Conservation (phyloP, 371 early-diverging fungal genomes). For the Syncephalastrum monosporum region DNA sequence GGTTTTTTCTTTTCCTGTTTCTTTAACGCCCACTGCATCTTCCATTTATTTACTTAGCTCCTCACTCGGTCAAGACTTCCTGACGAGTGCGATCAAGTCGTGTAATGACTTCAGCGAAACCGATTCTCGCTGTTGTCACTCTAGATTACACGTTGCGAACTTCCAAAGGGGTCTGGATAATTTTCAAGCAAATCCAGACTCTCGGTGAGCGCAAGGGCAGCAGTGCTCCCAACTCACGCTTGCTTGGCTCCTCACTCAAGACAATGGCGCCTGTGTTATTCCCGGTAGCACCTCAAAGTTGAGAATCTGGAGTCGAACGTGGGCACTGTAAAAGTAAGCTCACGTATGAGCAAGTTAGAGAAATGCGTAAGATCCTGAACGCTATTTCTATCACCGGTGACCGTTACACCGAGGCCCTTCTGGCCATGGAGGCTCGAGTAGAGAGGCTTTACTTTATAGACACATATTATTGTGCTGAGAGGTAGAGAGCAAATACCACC, state of each 20-base stretch:
- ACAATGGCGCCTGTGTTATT: conserved; percentile 38
- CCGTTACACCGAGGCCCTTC: too few species aligned
- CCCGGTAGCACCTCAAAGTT: conserved; percentile 52
- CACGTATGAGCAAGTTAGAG: conserved; percentile 37
- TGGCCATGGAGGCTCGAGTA: background rate
- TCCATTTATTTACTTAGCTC: conserved; percentile 6
- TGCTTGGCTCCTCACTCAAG: conserved; percentile 58
- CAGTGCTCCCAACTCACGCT: conserved; percentile 45
- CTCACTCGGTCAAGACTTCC: conserved; percentile 58
- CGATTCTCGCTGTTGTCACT: conserved; percentile 45
- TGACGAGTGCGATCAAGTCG: conserved; percentile 44
- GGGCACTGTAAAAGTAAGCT: conserved; percentile 34
- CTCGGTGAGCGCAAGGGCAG: conserved; percentile 41
- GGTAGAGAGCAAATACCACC: too few species aligned
- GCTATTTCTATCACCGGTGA: conserved; percentile 1
- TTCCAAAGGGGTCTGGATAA: conserved; percentile 48
- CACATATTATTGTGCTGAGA: too few species aligned
- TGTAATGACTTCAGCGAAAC: conserved; percentile 39
- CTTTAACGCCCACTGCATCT: too few species aligned
- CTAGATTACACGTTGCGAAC: conserved; percentile 50
- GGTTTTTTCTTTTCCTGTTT: too few species aligned
- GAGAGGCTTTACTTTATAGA: too few species aligned
- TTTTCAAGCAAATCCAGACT: conserved; percentile 41
- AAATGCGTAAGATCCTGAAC: conserved; percentile 32
- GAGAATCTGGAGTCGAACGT: conserved; percentile 56